phyloP scores from a whole-genome alignment of 2,329 filamentous ascomycete genomes.

The Huntiella bhutanensis region DNA sequence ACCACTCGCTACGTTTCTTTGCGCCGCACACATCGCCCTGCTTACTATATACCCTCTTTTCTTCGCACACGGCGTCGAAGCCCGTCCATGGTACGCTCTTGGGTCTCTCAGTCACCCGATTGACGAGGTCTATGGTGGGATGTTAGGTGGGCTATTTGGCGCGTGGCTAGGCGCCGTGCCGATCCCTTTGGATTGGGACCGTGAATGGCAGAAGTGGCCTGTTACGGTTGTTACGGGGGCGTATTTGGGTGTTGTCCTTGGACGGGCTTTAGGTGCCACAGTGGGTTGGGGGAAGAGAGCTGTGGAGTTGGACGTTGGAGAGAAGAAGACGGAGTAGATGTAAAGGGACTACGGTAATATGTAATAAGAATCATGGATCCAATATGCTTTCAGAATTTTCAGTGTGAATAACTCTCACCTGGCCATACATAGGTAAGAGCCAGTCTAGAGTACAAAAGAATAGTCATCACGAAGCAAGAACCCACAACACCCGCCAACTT shows the following conservation, averaged over 20 bases:
- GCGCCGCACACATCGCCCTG: conserved; percentile 62
- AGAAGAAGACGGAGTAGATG: conserved; percentile 17
- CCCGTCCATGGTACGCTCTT: conserved; percentile 48
- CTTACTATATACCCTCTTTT: conserved; percentile 63
- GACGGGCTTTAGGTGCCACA: conserved; percentile 41
- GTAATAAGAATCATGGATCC: neutral
- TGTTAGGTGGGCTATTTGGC: conserved; percentile 59
- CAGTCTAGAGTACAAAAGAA: conserved; percentile 3
- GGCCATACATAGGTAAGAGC: neutral
- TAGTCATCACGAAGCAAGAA: conserved; percentile 11
- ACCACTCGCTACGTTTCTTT: conserved; percentile 56
- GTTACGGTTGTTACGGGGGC: conserved; percentile 73
- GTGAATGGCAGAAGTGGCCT: conserved; percentile 98
- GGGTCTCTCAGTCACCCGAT: conserved; percentile 49
- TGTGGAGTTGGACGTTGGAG: conserved; percentile 11
- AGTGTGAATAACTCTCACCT: conserved; percentile 12
- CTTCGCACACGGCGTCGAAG: conserved; percentile 68
- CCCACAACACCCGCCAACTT: conserved; percentile 15
- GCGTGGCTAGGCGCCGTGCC: conserved; percentile 89
- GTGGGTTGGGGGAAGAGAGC: conserved; percentile 29
- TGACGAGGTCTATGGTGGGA: conserved; percentile 68
- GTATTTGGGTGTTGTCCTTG: conserved; percentile 59
- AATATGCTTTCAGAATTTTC: conserved; percentile 12
- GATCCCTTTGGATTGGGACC: conserved; percentile 93
- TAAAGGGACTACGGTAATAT: neutral